phyloP scores from a whole-genome alignment of 2,329 filamentous ascomycete genomes.

The Laburnicola sp. region DNA sequence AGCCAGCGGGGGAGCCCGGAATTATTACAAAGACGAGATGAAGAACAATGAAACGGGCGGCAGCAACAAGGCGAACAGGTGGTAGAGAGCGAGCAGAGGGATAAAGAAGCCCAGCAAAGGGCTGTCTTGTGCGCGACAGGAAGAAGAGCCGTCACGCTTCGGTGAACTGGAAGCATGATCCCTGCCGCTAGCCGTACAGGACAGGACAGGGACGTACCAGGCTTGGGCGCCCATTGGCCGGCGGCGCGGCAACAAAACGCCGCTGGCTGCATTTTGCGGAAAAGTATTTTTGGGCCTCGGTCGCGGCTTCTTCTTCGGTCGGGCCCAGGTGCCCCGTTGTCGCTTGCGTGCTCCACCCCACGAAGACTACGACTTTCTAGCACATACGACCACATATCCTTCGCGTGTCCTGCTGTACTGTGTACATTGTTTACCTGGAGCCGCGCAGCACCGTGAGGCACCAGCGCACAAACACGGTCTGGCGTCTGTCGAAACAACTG shows the following conservation, averaged over 20 bases:
- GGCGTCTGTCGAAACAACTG: constrained; percentile 4
- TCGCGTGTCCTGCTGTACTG: background rate
- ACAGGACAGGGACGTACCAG: too few relatives aligned
- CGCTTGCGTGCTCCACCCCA: too few relatives aligned
- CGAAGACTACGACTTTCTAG: too few relatives aligned
- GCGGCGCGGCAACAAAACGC: constrained; percentile 5
- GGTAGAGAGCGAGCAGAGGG: constrained; percentile 5
- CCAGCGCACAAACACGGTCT: background rate
- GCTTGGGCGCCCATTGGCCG: background rate
- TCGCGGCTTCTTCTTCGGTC: background rate
- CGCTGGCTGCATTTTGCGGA: background rate
- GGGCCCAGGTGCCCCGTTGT: too few relatives aligned
- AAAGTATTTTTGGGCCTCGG: constrained; percentile 8
- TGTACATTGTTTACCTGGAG: background rate
- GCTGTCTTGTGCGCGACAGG: background rate
- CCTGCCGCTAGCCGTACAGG: background rate
- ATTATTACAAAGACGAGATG: background rate
- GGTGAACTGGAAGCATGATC: constrained; percentile 7
- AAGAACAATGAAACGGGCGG: background rate
- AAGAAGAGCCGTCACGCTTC: background rate
- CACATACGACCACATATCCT: too few relatives aligned
- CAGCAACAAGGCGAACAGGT: constrained; percentile 5
- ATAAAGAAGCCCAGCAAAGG: constrained; percentile 9
- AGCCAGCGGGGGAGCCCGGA: background rate
- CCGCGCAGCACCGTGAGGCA: background rate